Conservation (phyloP, 495 filamentous ascomycete genomes). For the Alectoria sarmentosa region DNA sequence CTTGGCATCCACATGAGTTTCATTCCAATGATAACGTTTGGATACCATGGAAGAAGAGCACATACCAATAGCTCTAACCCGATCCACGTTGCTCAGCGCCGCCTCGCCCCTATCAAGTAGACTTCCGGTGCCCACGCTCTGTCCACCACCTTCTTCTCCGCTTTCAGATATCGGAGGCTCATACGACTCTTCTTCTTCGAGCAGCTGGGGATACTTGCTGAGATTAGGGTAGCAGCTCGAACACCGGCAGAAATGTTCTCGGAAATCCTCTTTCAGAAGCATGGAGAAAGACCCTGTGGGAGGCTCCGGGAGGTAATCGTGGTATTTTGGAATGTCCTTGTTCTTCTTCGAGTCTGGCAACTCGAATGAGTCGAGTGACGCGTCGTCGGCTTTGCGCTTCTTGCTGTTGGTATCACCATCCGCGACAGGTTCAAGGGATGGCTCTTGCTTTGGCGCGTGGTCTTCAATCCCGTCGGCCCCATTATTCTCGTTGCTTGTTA, state of each 20-base stretch:
- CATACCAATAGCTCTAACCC: slow-evolving; percentile 68
- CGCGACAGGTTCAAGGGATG: slow-evolving; percentile 16
- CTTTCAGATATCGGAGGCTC: slow-evolving; percentile 70
- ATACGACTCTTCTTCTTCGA: slow-evolving; percentile 90
- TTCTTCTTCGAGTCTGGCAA: slow-evolving; percentile 49
- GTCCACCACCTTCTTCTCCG: slow-evolving; percentile 42
- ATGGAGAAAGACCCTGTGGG: slow-evolving; percentile 61
- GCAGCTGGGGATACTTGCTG: slow-evolving; percentile 60
- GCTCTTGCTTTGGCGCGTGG: slow-evolving; percentile 22
- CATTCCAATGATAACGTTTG: background rate
- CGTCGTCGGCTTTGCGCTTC: slow-evolving; percentile 73
- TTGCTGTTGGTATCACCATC: slow-evolving; percentile 35
- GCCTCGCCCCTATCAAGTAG: slow-evolving; percentile 85
- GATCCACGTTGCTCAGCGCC: slow-evolving; percentile 80
- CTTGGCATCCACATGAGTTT: background rate
- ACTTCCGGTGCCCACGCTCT: slow-evolving; percentile 59
- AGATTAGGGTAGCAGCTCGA: slow-evolving; percentile 69
- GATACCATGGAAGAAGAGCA: background rate
- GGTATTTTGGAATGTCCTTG: slow-evolving; percentile 38
- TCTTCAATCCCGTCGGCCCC: slow-evolving; percentile 9
- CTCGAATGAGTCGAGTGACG: slow-evolving; percentile 37
- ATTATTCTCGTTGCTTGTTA: background rate
- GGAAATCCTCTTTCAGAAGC: slow-evolving; percentile 71
- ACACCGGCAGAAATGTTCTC: slow-evolving; percentile 71
- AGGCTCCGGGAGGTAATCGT: slow-evolving; percentile 41